Conservation (phyloP, 306 rosid species). For the Cicer chorassanicum region DNA sequence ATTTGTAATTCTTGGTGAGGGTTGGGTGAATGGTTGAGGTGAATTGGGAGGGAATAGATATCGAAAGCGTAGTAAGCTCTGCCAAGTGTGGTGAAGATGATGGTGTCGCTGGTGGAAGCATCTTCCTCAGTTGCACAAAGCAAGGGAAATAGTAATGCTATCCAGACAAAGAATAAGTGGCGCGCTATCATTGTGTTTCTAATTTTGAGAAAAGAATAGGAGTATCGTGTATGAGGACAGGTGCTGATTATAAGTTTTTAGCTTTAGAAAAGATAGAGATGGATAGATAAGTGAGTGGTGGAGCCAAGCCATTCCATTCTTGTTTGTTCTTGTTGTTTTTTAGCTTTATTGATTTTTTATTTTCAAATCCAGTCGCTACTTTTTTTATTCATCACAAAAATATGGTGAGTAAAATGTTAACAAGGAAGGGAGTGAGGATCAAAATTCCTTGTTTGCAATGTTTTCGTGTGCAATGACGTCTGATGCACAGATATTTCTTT, state of each 20-base stretch:
- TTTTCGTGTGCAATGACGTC: conserved; percentile 45
- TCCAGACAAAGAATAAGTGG: neutral
- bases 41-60: conserved; percentile 62
- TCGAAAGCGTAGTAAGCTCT: conserved; percentile 66
- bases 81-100: conserved; percentile 79
- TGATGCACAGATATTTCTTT: conserved; percentile 11
- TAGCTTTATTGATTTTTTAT: no score
- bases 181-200: conserved; percentile 40
- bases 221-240: neutral
- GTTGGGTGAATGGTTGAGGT: neutral
- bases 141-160: neutral
- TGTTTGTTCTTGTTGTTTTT: no score
- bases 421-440: no score
- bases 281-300: neutral
- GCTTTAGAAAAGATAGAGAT: no score
- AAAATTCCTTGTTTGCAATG: no score
- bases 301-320: no score
- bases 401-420: neutral
- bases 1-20: conserved; percentile 52
- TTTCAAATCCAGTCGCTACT: neutral
- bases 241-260: no score
- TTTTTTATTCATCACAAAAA: conserved; percentile 16
- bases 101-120: conserved; percentile 40
- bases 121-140: conserved; percentile 28
- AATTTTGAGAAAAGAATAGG: neutral